phyloP scores from a whole-genome alignment of 768 basidiomycete genomes.

The Pholiota molesta region DNA sequence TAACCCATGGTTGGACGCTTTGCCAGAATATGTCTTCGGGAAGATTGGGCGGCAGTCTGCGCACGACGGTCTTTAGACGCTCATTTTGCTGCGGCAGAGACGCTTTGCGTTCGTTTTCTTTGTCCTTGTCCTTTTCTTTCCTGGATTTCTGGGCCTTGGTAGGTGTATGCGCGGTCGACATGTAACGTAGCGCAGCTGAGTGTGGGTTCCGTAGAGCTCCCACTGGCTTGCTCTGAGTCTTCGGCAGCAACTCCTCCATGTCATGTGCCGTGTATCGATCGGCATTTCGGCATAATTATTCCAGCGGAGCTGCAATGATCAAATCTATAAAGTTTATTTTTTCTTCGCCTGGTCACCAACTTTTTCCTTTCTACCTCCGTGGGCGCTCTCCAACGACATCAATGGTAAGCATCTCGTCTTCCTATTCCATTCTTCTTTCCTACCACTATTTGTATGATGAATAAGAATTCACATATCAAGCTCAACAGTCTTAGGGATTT shows the following conservation, averaged over 20 bases:
- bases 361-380: conserved; percentile 6
- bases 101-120: conserved; percentile 35
- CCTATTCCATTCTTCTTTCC: neutral
- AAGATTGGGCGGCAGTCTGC: conserved; percentile 87
- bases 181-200: conserved; percentile 3
- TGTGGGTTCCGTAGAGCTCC: neutral
- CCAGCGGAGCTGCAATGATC: conserved; percentile 25
- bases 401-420: neutral
- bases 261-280: neutral
- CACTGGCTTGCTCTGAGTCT: neutral
- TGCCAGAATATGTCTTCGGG: conserved; percentile 96
- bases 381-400: neutral
- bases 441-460: conserved; percentile 42
- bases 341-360: conserved; percentile 3
- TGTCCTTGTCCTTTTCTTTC: conserved; percentile 40
- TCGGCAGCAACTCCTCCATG: neutral
- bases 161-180: conserved; percentile 27
- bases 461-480: conserved; percentile 60
- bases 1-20: conserved; percentile 83
- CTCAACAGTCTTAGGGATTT: conserved; percentile 63
- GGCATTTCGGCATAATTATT: conserved; percentile 4
- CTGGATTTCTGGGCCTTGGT: conserved; percentile 33
- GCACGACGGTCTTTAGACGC: conserved; percentile 84
- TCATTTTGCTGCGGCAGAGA: conserved; percentile 43
- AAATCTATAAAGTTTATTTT: conserved; percentile 1